These are phyloP conservation scores for Thyridium curvatum DNA, from an alignment of 2,329 filamentous ascomycete genomes.

Conservation along the genomic window DNA sequence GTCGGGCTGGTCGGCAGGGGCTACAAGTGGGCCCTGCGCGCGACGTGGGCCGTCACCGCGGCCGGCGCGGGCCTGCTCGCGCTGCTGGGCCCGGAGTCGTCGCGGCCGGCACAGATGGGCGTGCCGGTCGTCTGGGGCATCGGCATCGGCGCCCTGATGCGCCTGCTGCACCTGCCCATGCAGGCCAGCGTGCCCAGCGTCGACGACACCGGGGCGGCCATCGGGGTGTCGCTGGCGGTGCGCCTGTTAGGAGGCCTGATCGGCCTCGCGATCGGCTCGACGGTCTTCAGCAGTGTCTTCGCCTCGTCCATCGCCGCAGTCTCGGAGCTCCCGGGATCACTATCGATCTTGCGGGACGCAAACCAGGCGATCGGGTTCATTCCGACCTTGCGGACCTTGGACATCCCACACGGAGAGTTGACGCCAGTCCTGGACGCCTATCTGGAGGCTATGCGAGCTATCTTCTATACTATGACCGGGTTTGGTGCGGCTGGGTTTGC, in stretches of 20 bases:
- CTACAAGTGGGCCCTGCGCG: conserved; percentile 28
- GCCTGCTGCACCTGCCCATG: conserved; percentile 16
- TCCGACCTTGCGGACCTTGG: conserved; percentile 2
- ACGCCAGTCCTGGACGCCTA: conserved; percentile 2
- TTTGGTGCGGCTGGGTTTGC: conserved; percentile 4
- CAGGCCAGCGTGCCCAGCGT: conserved; percentile 23
- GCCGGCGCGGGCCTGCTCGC: conserved; percentile 15
- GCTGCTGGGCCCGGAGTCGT: no score
- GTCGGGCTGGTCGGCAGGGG: conserved; percentile 10
- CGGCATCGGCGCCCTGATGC: conserved; percentile 6
- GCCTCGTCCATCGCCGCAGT: conserved; percentile 6
- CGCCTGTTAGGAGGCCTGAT: conserved; percentile 28
- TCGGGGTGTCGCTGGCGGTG: conserved; percentile 23
- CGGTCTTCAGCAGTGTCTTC: conserved; percentile 24
- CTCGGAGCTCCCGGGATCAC: conserved; percentile 5
- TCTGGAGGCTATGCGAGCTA: conserved; percentile 1
- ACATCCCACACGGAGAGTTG: neutral
- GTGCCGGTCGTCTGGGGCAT: conserved; percentile 19
- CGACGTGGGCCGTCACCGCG: conserved; percentile 24
- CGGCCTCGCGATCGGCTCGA: conserved; percentile 25
- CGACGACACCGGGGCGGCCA: conserved; percentile 25
- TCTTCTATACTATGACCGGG: conserved; percentile 4
- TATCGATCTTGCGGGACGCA: conserved; percentile 8
- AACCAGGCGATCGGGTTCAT: conserved; percentile 13
- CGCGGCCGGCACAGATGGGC: conserved; percentile 1